phyloP scores from a whole-genome alignment of 805 yeast species.

The Starmera pachycereana region DNA sequence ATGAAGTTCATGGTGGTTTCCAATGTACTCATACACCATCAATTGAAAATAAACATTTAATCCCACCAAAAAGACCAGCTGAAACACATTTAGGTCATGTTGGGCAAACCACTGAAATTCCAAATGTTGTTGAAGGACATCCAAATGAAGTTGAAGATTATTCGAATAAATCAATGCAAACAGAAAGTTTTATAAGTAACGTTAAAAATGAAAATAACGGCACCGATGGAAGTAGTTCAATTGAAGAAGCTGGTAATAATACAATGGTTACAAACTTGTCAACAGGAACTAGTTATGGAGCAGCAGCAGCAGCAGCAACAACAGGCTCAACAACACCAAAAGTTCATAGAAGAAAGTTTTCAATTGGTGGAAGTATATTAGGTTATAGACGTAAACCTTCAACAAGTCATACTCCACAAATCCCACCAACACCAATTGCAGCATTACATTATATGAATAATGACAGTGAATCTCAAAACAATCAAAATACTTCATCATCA shows the following conservation, averaged over 20 bases:
- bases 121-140: conserved; percentile 1
- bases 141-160: background rate
- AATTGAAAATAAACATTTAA: conserved; percentile 10
- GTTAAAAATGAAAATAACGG: conserved; percentile 12
- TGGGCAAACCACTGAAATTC: background rate
- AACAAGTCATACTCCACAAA: conserved; percentile 19
- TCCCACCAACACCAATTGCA: conserved; percentile 50
- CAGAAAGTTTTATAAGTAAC: background rate
- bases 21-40: conserved; percentile 64
- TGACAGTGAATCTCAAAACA: too few species aligned
- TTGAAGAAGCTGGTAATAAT: conserved; percentile 4
- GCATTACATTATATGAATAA: conserved; percentile 11
- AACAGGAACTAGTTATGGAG: conserved; percentile 11
- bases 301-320: conserved; percentile 12
- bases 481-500: conserved; percentile 12
- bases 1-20: conserved; percentile 91
- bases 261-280: conserved; percentile 1
- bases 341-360: conserved; percentile 51
- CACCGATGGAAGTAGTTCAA: conserved; percentile 4
- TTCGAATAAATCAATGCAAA: background rate
- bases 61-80: background rate
- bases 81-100: background rate
- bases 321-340: conserved; percentile 12
- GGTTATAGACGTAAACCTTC: conserved; percentile 36
- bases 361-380: conserved; percentile 47